Evolutionary conservation across 345 rosid species (phyloP).

Genomic region (Populus alba): DNA sequence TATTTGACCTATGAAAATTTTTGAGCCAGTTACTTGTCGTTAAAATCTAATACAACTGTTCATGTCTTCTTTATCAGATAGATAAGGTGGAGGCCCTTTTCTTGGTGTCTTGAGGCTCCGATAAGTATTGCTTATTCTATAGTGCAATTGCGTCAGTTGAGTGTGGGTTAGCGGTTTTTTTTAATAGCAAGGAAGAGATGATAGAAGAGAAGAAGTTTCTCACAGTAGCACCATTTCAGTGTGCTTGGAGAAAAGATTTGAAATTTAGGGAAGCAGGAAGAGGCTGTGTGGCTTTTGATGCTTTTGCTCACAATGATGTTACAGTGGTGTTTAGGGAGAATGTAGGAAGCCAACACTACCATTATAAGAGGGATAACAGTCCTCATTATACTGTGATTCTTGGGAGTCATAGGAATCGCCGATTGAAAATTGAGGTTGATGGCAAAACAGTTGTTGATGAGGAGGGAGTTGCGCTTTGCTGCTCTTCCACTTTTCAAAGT

Average conservation of each 20-base stretch:
- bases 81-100: constrained; percentile 14
- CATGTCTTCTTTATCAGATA: constrained; percentile 1
- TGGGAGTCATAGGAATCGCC: constrained; percentile 86
- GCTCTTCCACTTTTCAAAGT: constrained; percentile 79
- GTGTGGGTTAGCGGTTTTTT: background rate
- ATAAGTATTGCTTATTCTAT: constrained; percentile 29
- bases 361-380: constrained; percentile 80
- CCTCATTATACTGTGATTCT: constrained; percentile 96
- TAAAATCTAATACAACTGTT: background rate
- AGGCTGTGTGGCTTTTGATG: constrained; percentile 95
- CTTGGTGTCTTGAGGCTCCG: constrained; percentile 6
- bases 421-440: constrained; percentile 87
- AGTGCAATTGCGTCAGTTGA: constrained; percentile 14
- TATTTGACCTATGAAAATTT: background rate
- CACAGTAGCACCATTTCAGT: constrained; percentile 96
- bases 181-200: constrained; percentile 20
- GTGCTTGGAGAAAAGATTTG: constrained; percentile 95
- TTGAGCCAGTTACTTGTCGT: background rate
- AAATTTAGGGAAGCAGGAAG: constrained; percentile 87
- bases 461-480: constrained; percentile 69
- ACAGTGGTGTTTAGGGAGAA: constrained; percentile 94
- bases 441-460: constrained; percentile 82
- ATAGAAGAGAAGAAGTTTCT: constrained; percentile 57
- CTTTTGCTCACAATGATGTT: constrained; percentile 91
- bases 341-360: constrained; percentile 89